Evolutionary conservation across 192 early-diverging fungal species (phyloP).

Genomic region (Gigaspora rosea): DNA sequence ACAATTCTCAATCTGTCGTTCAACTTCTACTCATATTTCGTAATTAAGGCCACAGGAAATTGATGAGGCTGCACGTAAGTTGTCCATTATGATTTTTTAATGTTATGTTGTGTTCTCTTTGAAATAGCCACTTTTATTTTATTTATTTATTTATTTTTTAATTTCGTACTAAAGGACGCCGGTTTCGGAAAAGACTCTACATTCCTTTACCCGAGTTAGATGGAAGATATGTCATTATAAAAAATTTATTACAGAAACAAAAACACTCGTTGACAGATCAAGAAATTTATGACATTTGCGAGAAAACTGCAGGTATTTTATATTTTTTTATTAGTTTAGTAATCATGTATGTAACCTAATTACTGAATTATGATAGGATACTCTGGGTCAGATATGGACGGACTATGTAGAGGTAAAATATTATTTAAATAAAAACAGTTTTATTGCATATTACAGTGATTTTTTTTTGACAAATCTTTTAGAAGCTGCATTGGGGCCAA

Average conservation of each 20-base stretch:
- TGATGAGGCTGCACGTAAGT: constrained; percentile 82
- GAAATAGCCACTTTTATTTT: not conserved
- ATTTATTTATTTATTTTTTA: not conserved
- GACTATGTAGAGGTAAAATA: constrained; percentile 62
- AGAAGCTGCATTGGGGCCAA: constrained; percentile 67
- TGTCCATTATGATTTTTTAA: constrained; percentile 8
- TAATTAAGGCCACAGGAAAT: constrained; percentile 77
- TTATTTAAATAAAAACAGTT: not conserved
- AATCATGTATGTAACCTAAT: not conserved
- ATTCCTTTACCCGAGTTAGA: constrained; percentile 81
- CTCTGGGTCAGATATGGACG: constrained; percentile 89
- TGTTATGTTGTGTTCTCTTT: not conserved
- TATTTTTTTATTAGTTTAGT: not conserved
- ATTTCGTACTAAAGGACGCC: constrained; percentile 40
- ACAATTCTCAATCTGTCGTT: no score
- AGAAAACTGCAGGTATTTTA: constrained; percentile 49
- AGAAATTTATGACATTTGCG: constrained; percentile 65
- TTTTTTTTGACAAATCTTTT: not conserved
- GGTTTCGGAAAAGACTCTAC: constrained; percentile 74
- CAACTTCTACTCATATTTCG: not conserved
- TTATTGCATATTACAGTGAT: not conserved
- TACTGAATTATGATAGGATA: constrained; percentile 47
- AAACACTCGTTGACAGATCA: constrained; percentile 55
- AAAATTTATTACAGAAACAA: constrained; percentile 61
- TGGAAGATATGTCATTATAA: constrained; percentile 67